A percentile compares a stretch with the other conserved stretches of the same genome.
phyloP scores from a whole-genome alignment of 257 asterid species.

The Plantago elongata region DNA sequence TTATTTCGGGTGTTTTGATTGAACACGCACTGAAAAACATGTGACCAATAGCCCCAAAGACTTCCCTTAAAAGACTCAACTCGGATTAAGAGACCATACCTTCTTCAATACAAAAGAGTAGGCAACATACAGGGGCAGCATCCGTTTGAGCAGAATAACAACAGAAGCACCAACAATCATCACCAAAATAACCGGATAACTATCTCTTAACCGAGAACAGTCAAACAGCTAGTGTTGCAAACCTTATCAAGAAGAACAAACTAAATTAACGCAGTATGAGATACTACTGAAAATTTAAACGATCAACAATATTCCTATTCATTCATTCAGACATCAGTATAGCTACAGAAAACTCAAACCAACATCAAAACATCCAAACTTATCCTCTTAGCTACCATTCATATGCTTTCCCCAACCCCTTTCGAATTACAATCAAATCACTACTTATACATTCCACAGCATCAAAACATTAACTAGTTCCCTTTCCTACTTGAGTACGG shows the following conservation, averaged over 20 bases:
- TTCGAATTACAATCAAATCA: not conserved
- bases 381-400: not conserved
- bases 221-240: too few species aligned
- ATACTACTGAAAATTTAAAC: too few species aligned
- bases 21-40: conserved; percentile 6
- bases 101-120: conserved; percentile 5
- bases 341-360: not conserved
- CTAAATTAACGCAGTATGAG: not conserved
- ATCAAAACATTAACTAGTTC: not conserved
- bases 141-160: not conserved
- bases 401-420: not conserved
- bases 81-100: not conserved
- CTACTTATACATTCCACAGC: not conserved
- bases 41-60: not conserved
- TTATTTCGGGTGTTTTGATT: conserved; percentile 6
- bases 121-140: not conserved
- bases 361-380: not conserved
- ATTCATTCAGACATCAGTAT: not conserved
- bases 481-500: conserved; percentile 7
- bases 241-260: too few species aligned
- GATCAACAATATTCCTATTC: not conserved
- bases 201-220: not conserved
- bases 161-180: not conserved
- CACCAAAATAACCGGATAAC: not conserved
- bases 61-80: not conserved